Base-by-base conservation (phyloP, 148 eudicot species). In the Cornus florida region DNA sequence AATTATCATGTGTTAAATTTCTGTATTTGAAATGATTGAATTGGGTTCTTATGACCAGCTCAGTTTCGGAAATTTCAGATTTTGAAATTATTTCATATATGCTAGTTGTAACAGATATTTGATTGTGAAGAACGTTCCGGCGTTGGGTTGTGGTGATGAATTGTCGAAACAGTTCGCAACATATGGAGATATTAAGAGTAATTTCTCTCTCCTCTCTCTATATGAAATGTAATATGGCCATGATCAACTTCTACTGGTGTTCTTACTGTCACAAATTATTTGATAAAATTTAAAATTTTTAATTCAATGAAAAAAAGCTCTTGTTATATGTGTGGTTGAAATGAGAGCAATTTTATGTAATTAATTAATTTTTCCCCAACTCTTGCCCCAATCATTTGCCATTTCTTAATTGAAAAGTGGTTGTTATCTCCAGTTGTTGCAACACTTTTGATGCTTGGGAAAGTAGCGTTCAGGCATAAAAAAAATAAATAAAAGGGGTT, bases 81-180 rank as follows among this genome's bases (percentile, higher is more conserved):
- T 62, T 62, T 62, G 24, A 53, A 11, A 53, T 20, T 62, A 13
- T n/a, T 57, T 19, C 0, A 13, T 57, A 19, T n/a, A 20, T 62
- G 23, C 2, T 14, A 33, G 46, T 46, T 77, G 43, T 68, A 50
- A 72, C 80, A 94, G 97, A 85, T 93, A 92, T 79, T 86, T 95
- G 86, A 93, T 95, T 70, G 93, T 92, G 81, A 90, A 93, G 82
- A 95, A 93, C 77, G 99, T 95, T 72, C 97, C 99, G 6, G 89
- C 97, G 0, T 78, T 95, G 83, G 97, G 97, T 0, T 95, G 99
- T 84, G 97, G 92, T 60, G 97, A 92, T 88, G 92, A 92, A 81
- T 86, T 95, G 50, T 80, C 69, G 53, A 87, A 87, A 73, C 73
- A 93, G 72, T 95, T 95, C 81, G 87, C 88, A 8, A 87, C 88